A percentile compares a stretch with the other conserved stretches of the same genome.
Evolutionary conservation across 2,329 filamentous ascomycete species (phyloP).

Genomic region (Alternaria sp.): DNA sequence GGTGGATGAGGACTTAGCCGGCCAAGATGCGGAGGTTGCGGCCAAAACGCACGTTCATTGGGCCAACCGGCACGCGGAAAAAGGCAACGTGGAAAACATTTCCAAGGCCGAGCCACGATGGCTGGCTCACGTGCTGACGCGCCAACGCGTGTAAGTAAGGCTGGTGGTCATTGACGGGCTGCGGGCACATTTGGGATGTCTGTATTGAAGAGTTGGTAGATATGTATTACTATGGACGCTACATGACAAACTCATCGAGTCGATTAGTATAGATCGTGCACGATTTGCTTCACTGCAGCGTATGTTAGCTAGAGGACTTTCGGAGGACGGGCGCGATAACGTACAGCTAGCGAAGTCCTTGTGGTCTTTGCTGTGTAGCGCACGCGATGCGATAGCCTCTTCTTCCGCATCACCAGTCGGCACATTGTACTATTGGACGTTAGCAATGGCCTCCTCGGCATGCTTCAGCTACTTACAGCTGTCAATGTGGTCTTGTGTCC

Average conservation of each 20-base stretch:
- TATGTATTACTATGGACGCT: neutral
- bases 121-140: constrained; percentile 6
- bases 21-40: constrained; percentile 19
- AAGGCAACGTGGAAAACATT: constrained; percentile 25
- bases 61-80: constrained; percentile 9
- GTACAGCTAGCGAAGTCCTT: constrained; percentile 45
- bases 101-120: constrained; percentile 14
- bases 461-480: constrained; percentile 29
- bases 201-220: neutral
- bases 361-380: constrained; percentile 46
- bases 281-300: constrained; percentile 40
- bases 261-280: constrained; percentile 39
- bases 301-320: constrained; percentile 7
- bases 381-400: constrained; percentile 44
- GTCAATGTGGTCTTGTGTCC: constrained; percentile 48
- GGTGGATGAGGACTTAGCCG: constrained; percentile 39
- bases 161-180: neutral
- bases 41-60: constrained; percentile 20
- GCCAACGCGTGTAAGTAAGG: neutral
- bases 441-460: constrained; percentile 6
- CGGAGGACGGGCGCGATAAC: neutral
- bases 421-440: constrained; percentile 41
- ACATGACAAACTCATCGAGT: neutral
- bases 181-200: neutral
- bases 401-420: constrained; percentile 45